Evolutionary conservation across 1,284 basidiomycete species (phyloP).

Genomic region (Ustilago crameri): DNA sequence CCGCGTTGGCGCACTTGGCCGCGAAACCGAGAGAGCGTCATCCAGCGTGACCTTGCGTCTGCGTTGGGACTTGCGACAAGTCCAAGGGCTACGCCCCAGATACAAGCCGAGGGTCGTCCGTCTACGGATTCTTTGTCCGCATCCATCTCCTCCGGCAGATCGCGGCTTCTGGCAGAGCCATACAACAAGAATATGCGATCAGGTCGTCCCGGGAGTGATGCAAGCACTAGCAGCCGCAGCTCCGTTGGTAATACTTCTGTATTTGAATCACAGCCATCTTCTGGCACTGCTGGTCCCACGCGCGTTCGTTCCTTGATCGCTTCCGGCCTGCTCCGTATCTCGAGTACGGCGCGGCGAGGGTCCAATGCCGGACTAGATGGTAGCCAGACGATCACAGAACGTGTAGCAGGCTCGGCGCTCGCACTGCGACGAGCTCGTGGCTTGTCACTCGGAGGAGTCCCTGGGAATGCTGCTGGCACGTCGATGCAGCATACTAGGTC

Average conservation of each 20-base stretch:
- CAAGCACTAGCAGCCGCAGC: conserved; percentile 29
- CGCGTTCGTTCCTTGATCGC: conserved; percentile 24
- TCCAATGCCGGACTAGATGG: conserved; percentile 2
- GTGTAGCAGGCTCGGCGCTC: conserved; percentile 11
- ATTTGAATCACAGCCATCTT: conserved; percentile 7
- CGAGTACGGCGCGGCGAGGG: conserved; percentile 7
- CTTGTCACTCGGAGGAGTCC: conserved; percentile 15
- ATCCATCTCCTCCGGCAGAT: conserved; percentile 14
- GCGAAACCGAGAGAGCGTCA: conserved; percentile 6
- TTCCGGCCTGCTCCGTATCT: conserved; percentile 22
- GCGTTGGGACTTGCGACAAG: neutral
- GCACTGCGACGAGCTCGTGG: conserved; percentile 26
- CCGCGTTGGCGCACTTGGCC: conserved; percentile 42
- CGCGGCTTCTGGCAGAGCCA: conserved; percentile 32
- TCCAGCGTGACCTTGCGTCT: neutral
- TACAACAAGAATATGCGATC: conserved; percentile 32
- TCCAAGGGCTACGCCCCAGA: neutral
- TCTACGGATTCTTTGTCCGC: conserved; percentile 17
- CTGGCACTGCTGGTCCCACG: conserved; percentile 12
- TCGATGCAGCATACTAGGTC: conserved; percentile 28
- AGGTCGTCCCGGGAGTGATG: conserved; percentile 27
- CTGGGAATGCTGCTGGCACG: conserved; percentile 5
- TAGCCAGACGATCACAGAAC: neutral
- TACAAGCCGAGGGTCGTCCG: conserved; percentile 2
- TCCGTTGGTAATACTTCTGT: conserved; percentile 14